Evolutionary conservation across 2,329 filamentous ascomycete genomes (phyloP), one percentile per base, ranked within the genome.

Genomic region (Chrysoporthe puriensis): DNA sequence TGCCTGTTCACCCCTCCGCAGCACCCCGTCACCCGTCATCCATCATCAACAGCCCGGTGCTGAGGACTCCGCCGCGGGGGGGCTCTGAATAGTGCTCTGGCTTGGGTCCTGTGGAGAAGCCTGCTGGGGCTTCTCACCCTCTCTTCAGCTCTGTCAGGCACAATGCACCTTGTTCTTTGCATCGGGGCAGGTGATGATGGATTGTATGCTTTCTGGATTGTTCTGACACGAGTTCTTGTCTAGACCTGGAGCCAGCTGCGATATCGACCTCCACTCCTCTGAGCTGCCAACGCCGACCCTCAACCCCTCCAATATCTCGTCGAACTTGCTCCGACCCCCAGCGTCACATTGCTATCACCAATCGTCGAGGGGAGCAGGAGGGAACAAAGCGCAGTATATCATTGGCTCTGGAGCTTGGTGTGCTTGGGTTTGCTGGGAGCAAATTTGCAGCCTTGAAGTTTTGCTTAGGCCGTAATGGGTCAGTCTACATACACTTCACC

Each of bases 1-100:
- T 43, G 36, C 9, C 18, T 44, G 1, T 48, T 48, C 26, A 2
- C 46, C 32, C 34, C 13, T 43, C 40, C 16, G 34, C 40, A 32
- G 43, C 50, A 46, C n/a, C 40, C 43, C 26, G 34, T 44, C 50
- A 46, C n/a, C 40, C 43, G 32, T 54, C 13, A 7, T 56, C 26
- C 26, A 42, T 9, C 50, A 14, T 56, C 56, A 57, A 43, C 21
- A 40, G 57, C n/a, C 8, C 21, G 62, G 21, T 34, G 34, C 56
- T 32, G n/a, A 60, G 62, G 68, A 64, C 68, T 67, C 65, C 40
- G 58, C 68, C 62, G 65, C 58, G 65, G 64, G 57, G 52, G 36
- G 40, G 36, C 52, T 57, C 62, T 52, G 57, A 48, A 42, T 46
- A 62, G 32, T 64, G 62, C 59, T 59, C 42, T 60, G 56, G 61